Base-by-base conservation (phyloP, 1,284 basidiomycete genomes). In the Cryptococcus wingfieldii region DNA sequence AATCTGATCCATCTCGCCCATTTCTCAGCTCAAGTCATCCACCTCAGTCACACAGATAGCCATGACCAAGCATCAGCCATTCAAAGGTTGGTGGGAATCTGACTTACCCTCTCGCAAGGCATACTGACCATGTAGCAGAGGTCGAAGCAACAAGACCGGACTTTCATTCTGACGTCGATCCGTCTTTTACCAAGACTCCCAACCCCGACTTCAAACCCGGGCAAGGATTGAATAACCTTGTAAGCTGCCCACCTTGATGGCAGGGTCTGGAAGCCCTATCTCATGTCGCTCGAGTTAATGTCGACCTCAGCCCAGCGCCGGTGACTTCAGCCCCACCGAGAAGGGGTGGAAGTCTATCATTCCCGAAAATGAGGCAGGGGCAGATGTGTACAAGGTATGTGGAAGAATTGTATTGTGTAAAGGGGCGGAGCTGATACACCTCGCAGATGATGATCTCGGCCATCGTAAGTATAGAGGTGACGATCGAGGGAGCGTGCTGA, bases 401-500 rank as follows among this genome's bases (percentile, higher is more conserved):
- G 31, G 31, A 6, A 34, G 56, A 39, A 79, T 13, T 42, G n/a
- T 9, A 8, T 14, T 19, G 68, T 31, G 0, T 8, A 47, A 14
- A 59, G 25, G 61, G 51, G 65, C 79, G 16, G 83, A 85, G 25
- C 37, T 46, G 0, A 31, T 13, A 25, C 14, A 27, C 38, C 6
- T 10, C 13, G 68, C 76, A 79, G 51, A 69, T 89, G 59, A 76
- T 89, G 76, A 87, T 84, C 28, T 85, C 84, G 42, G 83, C 82
- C 1, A 82, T 88, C 54, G 76, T 84, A 38, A 59, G 69, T 54
- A 14, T 13, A 48, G 19, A 45, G 27, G n/a, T n/a, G 25, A 16
- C 7, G 14, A 16, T 13, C 5, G 6, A 45, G 3, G 38, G 31
- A 45, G 10, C 38, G 27, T 8, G 19, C 5, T 18, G 38, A 51